These are phyloP conservation scores for Pleodorina starrii DNA, from an alignment of 139 green algal species.

Conservation along the genomic window DNA sequence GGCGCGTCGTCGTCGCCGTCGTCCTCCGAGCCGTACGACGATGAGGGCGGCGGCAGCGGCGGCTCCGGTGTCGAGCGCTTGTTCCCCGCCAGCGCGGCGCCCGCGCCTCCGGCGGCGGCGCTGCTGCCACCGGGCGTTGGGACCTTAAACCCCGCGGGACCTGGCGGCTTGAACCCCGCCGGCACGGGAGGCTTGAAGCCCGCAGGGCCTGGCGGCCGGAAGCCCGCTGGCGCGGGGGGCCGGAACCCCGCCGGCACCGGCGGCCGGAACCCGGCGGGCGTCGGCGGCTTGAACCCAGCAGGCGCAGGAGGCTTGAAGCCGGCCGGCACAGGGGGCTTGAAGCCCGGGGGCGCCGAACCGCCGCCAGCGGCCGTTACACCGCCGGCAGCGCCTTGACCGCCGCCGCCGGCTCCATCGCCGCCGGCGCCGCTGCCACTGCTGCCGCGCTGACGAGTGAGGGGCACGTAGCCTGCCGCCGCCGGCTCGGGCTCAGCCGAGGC, in stretches of 20 bases:
- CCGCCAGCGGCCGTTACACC: background rate
- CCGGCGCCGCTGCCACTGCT: background rate
- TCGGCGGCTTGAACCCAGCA: background rate
- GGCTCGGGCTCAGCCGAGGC: background rate
- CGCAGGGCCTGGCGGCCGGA: background rate
- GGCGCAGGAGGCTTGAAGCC: background rate
- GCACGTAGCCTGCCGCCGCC: slow-evolving; percentile 33
- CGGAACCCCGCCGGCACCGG: background rate
- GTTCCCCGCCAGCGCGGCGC: background rate
- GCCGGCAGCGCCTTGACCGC: background rate
- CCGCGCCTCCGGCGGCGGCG: background rate
- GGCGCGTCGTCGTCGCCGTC: background rate
- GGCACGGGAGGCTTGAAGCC: background rate
- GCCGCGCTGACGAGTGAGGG: slow-evolving; percentile 12
- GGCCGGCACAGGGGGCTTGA: background rate
- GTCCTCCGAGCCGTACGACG: background rate
- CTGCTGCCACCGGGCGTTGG: background rate
- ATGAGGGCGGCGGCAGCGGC: background rate
- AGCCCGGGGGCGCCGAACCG: background rate
- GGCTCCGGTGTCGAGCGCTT: slow-evolving; percentile 39
- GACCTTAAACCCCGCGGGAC: slow-evolving; percentile 13
- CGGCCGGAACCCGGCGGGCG: background rate
- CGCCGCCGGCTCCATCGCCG: background rate
- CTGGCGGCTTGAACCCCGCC: slow-evolving; percentile 8
- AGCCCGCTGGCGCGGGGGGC: background rate